Evolutionary conservation across 1,284 basidiomycete genomes (phyloP).

Genomic region (Chiua sp.): DNA sequence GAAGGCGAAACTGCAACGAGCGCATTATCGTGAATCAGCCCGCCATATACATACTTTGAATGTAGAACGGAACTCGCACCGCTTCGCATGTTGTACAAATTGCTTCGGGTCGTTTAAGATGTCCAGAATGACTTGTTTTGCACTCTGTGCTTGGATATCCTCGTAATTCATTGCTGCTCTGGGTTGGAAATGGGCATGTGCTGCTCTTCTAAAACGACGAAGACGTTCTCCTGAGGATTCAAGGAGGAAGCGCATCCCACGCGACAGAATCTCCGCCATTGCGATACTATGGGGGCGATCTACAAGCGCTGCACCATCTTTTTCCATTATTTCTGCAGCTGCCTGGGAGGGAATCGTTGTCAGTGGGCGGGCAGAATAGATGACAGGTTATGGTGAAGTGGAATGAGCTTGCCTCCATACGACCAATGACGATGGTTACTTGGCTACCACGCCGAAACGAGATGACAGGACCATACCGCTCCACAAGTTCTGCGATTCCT

Average conservation of each 20-base stretch:
- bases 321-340: slow-evolving; percentile 39
- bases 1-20: slow-evolving; percentile 61
- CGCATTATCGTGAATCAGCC: not conserved
- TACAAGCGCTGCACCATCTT: slow-evolving; percentile 31
- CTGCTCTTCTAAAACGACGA: slow-evolving; percentile 35
- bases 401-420: slow-evolving; percentile 36
- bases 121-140: slow-evolving; percentile 42
- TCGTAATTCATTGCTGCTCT: slow-evolving; percentile 39
- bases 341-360: no score
- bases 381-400: not conserved
- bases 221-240: slow-evolving; percentile 26
- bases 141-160: slow-evolving; percentile 38
- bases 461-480: slow-evolving; percentile 11
- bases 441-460: slow-evolving; percentile 30
- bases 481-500: slow-evolving; percentile 24
- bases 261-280: slow-evolving; percentile 29
- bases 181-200: slow-evolving; percentile 43
- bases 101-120: slow-evolving; percentile 40
- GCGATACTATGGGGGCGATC: slow-evolving; percentile 37
- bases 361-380: not conserved
- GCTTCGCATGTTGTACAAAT: slow-evolving; percentile 37
- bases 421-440: slow-evolving; percentile 34
- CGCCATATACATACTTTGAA: not conserved
- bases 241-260: slow-evolving; percentile 28
- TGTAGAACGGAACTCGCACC: slow-evolving; percentile 10